Evolutionary conservation across 139 green algal species (phyloP), one percentile per base, ranked within the genome.

Genomic region (Deuterostichococcus epilithicus): DNA sequence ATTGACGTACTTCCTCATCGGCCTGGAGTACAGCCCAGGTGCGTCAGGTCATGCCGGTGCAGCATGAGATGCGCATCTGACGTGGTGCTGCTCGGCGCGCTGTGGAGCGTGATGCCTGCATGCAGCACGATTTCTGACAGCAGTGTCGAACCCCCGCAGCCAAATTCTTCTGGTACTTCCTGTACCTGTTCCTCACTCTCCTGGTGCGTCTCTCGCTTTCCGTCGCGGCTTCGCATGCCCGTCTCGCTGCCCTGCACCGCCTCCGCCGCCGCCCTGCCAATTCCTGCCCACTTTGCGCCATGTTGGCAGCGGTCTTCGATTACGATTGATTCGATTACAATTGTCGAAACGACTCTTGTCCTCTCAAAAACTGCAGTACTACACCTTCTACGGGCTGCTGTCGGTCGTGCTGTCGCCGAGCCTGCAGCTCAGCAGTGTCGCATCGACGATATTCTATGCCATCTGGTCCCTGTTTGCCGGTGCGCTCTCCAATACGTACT

Each of bases 81-180:
- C 15, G 33, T 75, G 25, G 13, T 75, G 36, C 37, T 5, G 4
- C 37, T 73, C 30, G 6, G 30, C 44, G 32, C 68, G 22, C 6
- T 15, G 15, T 18, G 32, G 8, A 73, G n/a, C 10, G 18, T 35
- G 26, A 15, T 47, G n/a, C n/a, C n/a, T n/a, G n/a, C 33, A 73
- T 18, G 35, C 32, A 8, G 22, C 33, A 58, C 34, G 26, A 63
- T 60, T 3, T 32, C 25, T 33, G 13, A 33, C 30, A 63, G 5
- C 34, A 70, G 6, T 81, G 70, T 52, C 82, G 35, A 42, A 2
- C 28, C 38, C 18, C 15, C 73, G 76, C 81, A 34, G 60, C 25
- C 68, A 89, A 90, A 70, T 91, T 91, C 75, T 91, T 85, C 76
- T 90, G 77, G 79, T 91, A 89, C 72, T 30, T 71, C 26, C 66